phyloP scores from a whole-genome alignment of 1,139 yeast genomes.

The Yamadazyma oceani region DNA sequence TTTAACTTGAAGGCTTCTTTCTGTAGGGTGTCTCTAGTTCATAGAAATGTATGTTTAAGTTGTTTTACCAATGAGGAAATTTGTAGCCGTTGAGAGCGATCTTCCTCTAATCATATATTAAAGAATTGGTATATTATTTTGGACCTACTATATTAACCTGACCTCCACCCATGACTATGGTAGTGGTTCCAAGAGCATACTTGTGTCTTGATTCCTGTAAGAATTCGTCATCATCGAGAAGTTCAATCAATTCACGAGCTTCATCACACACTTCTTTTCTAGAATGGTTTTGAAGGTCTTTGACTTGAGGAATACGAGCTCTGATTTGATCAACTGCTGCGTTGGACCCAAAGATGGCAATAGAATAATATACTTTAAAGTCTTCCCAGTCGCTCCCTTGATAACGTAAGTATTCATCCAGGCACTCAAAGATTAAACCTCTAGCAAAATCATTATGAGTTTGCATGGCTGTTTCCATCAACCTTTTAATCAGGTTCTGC shows the following conservation, averaged over 20 bases:
- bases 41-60: no score
- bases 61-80: no score
- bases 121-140: no score
- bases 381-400: slow-evolving; percentile 2
- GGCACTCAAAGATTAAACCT: not conserved
- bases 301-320: not conserved
- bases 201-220: slow-evolving; percentile 1
- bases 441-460: slow-evolving; percentile 4
- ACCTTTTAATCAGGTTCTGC: not conserved
- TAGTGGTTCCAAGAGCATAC: not conserved
- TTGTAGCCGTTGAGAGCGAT: no score
- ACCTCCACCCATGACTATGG: slow-evolving; percentile 3
- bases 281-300: not conserved
- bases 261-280: not conserved
- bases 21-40: no score
- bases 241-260: slow-evolving; percentile 1
- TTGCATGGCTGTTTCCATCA: slow-evolving; percentile 1
- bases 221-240: slow-evolving; percentile 2
- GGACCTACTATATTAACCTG: slow-evolving; percentile 2
- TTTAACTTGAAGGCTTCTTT: no score
- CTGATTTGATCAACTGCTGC: slow-evolving; percentile 1
- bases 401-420: slow-evolving; percentile 3
- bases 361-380: not conserved
- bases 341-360: slow-evolving; percentile 2
- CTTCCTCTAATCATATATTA: no score